phyloP scores from a whole-genome alignment of 2,329 filamentous ascomycete genomes.

The Magnaporthiopsis incrustans region DNA sequence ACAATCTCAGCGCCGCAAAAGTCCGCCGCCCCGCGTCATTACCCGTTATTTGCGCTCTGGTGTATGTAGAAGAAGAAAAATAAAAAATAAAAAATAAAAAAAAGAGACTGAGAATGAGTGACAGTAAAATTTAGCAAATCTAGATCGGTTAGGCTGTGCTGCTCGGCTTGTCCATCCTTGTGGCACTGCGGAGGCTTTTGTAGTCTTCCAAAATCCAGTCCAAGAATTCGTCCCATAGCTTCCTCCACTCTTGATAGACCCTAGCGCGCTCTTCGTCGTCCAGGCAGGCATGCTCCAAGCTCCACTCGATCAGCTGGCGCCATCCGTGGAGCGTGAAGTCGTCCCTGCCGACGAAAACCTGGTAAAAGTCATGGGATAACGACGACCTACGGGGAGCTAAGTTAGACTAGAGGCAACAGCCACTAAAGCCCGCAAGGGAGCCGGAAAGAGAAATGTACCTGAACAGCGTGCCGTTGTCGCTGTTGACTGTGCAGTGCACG shows the following conservation, averaged over 20 bases:
- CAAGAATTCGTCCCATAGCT: slow-evolving; percentile 52
- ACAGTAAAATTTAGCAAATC: not conserved
- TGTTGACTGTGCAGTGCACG: slow-evolving; percentile 65
- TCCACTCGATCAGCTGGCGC: slow-evolving; percentile 60
- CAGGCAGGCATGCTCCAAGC: slow-evolving; percentile 52
- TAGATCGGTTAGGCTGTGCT: not conserved
- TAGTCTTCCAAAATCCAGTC: slow-evolving; percentile 38
- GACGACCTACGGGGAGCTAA: slow-evolving; percentile 43
- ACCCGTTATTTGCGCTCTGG: not conserved
- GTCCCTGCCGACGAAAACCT: slow-evolving; percentile 60
- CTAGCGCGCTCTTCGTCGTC: slow-evolving; percentile 36
- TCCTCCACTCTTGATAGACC: slow-evolving; percentile 37
- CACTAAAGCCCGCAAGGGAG: not conserved
- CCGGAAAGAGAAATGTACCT: slow-evolving; percentile 30
- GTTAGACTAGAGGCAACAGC: not conserved
- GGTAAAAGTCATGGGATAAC: slow-evolving; percentile 70
- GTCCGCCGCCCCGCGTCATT: not conserved
- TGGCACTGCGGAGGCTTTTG: slow-evolving; percentile 12
- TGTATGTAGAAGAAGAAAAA: not conserved
- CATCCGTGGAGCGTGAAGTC: slow-evolving; percentile 62
- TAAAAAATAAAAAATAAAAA: not conserved
- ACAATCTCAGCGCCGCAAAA: not conserved
- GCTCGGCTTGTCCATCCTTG: not conserved
- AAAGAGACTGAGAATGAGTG: no score
- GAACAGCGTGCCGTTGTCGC: slow-evolving; percentile 68